A percentile compares a stretch with the other conserved stretches of the same genome.
Evolutionary conservation across 2,329 filamentous ascomycete species (phyloP).

Genomic region (Purpureocillium takamizusanense): DNA sequence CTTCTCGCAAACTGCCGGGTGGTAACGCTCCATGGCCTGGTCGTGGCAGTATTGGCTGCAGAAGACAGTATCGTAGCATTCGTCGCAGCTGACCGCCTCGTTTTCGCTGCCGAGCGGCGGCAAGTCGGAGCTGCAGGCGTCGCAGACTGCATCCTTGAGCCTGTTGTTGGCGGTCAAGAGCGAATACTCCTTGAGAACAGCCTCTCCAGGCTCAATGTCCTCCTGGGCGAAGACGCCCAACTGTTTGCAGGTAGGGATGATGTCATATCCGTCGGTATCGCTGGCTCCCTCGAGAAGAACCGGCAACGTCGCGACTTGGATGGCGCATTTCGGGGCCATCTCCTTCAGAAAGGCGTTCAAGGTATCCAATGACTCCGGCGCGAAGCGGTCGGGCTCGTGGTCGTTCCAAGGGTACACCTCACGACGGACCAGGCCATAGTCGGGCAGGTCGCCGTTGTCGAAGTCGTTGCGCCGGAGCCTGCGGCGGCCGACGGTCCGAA

Average conservation of each 20-base stretch:
- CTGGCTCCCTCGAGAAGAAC: constrained; percentile 52
- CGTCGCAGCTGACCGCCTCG: constrained; percentile 43
- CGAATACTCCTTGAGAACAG: constrained; percentile 73
- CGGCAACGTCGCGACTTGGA: constrained; percentile 67
- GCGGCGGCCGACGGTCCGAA: constrained; percentile 42
- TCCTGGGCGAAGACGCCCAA: constrained; percentile 84
- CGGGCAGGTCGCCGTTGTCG: constrained; percentile 50
- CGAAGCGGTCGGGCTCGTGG: constrained; percentile 61
- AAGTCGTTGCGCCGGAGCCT: constrained; percentile 37
- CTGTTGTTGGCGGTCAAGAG: constrained; percentile 84
- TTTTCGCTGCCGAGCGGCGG: constrained; percentile 45
- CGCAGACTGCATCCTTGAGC: constrained; percentile 77
- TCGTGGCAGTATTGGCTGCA: constrained; percentile 52
- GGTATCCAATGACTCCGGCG: constrained; percentile 56
- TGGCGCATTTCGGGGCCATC: constrained; percentile 74
- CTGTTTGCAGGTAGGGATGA: constrained; percentile 57
- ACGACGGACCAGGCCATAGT: constrained; percentile 59
- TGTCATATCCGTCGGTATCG: constrained; percentile 36
- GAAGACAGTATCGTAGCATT: constrained; percentile 59
- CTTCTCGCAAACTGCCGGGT: constrained; percentile 57
- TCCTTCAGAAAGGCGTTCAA: constrained; percentile 61
- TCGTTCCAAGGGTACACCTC: constrained; percentile 64
- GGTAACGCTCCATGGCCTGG: constrained; percentile 49
- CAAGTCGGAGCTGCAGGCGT: constrained; percentile 73
- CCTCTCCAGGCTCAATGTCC: constrained; percentile 68